These are phyloP conservation scores for Mycosphaerella sp. DNA, from an alignment of 2,329 filamentous ascomycete species.

Conservation along the genomic window DNA sequence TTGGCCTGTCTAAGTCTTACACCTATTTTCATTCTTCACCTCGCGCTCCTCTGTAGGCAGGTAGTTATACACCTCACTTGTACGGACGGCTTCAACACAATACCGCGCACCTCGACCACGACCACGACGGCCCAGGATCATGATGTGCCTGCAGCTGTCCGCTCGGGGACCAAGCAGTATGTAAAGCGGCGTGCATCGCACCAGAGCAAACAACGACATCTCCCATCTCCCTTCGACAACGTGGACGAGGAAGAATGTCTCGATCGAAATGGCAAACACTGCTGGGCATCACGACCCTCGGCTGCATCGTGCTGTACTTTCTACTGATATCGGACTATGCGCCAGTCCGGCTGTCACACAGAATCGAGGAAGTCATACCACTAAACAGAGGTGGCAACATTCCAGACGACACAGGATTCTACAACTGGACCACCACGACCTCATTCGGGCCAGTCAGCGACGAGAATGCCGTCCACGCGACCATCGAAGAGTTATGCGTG, in stretches of 20 bases:
- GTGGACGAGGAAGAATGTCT: neutral
- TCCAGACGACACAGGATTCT: constrained; percentile 12
- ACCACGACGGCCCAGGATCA: neutral
- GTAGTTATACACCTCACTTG: too few relatives aligned
- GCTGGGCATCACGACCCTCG: constrained; percentile 2
- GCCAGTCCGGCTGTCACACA: neutral
- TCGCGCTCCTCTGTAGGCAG: too few relatives aligned
- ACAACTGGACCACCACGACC: constrained; percentile 21
- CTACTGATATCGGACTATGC: neutral
- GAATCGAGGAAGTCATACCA: neutral
- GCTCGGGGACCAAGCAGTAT: neutral
- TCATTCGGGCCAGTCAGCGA: constrained; percentile 17
- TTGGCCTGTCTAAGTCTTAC: too few relatives aligned
- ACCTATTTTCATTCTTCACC: too few relatives aligned
- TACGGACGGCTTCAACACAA: too few relatives aligned
- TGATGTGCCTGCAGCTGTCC: neutral
- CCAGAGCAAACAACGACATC: neutral
- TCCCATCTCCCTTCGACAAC: neutral
- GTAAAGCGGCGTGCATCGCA: neutral
- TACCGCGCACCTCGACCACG: too few relatives aligned
- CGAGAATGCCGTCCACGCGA: constrained; percentile 7
- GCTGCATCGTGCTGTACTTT: constrained; percentile 1
- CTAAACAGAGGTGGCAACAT: neutral
- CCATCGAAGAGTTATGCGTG: constrained; percentile 34
- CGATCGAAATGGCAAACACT: constrained; percentile 9